phyloP scores from a whole-genome alignment of 139 green algal species.

The Chlamydomonas incerta region DNA sequence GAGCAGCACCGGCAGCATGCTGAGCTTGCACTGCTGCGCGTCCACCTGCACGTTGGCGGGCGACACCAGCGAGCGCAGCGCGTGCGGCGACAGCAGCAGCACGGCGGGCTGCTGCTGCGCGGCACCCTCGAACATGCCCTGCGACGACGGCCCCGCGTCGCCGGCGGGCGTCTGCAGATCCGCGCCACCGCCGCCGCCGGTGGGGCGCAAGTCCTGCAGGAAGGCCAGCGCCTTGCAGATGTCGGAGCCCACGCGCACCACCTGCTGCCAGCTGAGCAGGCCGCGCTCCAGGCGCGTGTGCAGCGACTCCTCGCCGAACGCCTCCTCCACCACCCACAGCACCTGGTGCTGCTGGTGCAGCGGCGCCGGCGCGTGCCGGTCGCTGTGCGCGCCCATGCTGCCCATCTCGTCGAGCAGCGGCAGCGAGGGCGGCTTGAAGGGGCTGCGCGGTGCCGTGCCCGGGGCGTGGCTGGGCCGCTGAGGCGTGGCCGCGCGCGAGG shows the following conservation, averaged over 20 bases:
- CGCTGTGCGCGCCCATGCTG: background rate
- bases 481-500: constrained; percentile 19
- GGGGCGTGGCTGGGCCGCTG: background rate
- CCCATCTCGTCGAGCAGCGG: background rate
- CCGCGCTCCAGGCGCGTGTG: constrained; percentile 58
- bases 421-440: background rate
- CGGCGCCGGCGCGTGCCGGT: background rate
- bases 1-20: constrained; percentile 66
- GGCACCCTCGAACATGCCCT: background rate
- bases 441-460: background rate
- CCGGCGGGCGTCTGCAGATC: background rate
- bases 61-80: constrained; percentile 54
- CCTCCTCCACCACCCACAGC: constrained; percentile 74
- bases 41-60: constrained; percentile 63
- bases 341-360: constrained; percentile 31
- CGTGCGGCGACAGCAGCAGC: constrained; percentile 55
- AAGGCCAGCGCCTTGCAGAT: constrained; percentile 63
- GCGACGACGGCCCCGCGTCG: background rate
- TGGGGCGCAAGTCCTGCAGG: constrained; percentile 59
- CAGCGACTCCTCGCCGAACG: constrained; percentile 63
- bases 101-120: background rate
- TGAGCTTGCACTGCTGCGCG: constrained; percentile 56
- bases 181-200: background rate
- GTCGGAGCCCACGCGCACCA: constrained; percentile 55
- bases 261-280: constrained; percentile 71